These are phyloP conservation scores for Pseudogymnoascus sp. DNA, from an alignment of 2,329 filamentous ascomycete genomes.

Conservation along the genomic window DNA sequence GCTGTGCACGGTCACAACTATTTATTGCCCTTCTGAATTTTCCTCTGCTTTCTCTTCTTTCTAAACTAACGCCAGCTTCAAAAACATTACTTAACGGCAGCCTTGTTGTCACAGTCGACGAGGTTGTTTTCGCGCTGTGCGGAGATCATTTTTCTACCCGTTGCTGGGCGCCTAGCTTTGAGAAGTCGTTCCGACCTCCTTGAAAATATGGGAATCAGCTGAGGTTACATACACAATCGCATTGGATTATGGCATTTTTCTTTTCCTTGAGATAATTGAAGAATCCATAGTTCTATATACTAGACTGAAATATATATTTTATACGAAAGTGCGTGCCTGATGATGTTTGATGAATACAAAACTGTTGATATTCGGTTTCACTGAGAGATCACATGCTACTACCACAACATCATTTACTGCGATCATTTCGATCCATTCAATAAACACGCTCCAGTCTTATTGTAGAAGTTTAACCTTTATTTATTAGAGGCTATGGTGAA, in stretches of 20 bases:
- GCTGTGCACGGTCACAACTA: slow-evolving; percentile 24
- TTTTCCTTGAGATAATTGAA: background rate
- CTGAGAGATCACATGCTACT: background rate
- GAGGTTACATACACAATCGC: slow-evolving; percentile 46
- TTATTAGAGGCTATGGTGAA: background rate
- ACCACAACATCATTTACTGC: background rate
- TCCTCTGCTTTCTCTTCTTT: slow-evolving; percentile 31
- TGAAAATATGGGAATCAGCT: slow-evolving; percentile 65
- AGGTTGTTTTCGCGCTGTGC: slow-evolving; percentile 61
- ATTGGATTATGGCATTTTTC: background rate
- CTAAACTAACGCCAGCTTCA: slow-evolving; percentile 41
- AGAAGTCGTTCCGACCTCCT: slow-evolving; percentile 53
- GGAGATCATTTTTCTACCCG: slow-evolving; percentile 51
- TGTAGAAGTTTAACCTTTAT: background rate
- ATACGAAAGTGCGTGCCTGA: background rate
- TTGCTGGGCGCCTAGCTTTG: slow-evolving; percentile 65
- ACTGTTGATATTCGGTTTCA: background rate
- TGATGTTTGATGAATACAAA: background rate
- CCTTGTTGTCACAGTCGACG: slow-evolving; percentile 38
- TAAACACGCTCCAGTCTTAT: background rate
- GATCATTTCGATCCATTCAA: background rate
- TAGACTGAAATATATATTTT: background rate
- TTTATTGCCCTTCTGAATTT: slow-evolving; percentile 22
- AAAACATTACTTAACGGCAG: slow-evolving; percentile 50
- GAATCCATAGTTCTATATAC: background rate